These are phyloP conservation scores for Zygosaccharomyces bisporus DNA, from an alignment of 805 yeast genomes.

Conservation along the genomic window DNA sequence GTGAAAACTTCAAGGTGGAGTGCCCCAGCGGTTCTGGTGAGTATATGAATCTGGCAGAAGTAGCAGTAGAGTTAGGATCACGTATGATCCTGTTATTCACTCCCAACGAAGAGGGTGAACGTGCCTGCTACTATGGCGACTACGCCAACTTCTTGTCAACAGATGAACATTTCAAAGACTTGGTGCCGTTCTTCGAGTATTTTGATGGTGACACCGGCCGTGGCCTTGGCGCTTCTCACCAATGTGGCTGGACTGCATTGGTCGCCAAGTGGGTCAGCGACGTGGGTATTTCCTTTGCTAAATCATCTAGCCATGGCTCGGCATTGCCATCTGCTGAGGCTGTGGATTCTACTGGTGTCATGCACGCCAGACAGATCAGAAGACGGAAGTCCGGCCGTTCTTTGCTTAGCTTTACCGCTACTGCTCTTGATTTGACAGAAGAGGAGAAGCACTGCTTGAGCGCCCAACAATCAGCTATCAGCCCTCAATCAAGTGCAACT, in stretches of 20 bases:
- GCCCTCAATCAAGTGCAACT: slow-evolving; percentile 26
- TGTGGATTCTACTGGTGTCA: slow-evolving; percentile 14
- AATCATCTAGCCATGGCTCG: slow-evolving; percentile 26
- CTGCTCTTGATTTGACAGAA: slow-evolving; percentile 61
- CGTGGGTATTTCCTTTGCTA: slow-evolving; percentile 58
- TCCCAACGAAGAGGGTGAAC: slow-evolving; percentile 59
- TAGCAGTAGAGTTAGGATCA: slow-evolving; percentile 86
- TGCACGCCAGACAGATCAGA: slow-evolving; percentile 47
- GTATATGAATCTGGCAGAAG: slow-evolving; percentile 72
- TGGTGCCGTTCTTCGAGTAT: slow-evolving; percentile 77
- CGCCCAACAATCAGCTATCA: slow-evolving; percentile 21
- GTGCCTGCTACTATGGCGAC: slow-evolving; percentile 77
- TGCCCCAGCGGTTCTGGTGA: slow-evolving; percentile 85
- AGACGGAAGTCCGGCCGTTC: slow-evolving; percentile 77
- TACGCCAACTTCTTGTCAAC: slow-evolving; percentile 53
- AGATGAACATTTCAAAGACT: slow-evolving; percentile 71
- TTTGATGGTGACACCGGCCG: slow-evolving; percentile 94
- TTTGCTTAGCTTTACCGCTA: slow-evolving; percentile 60
- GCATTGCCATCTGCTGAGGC: slow-evolving; percentile 13
- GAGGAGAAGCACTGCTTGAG: slow-evolving; percentile 46
- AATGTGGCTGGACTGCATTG: slow-evolving; percentile 94
- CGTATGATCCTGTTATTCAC: slow-evolving; percentile 74
- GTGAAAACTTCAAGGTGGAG: slow-evolving; percentile 78
- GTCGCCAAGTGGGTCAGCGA: slow-evolving; percentile 91
- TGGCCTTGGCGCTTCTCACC: slow-evolving; percentile 91